Evolutionary conservation across 495 filamentous ascomycete genomes (phyloP).

Genomic region (Trichodelitschia bisporula): DNA sequence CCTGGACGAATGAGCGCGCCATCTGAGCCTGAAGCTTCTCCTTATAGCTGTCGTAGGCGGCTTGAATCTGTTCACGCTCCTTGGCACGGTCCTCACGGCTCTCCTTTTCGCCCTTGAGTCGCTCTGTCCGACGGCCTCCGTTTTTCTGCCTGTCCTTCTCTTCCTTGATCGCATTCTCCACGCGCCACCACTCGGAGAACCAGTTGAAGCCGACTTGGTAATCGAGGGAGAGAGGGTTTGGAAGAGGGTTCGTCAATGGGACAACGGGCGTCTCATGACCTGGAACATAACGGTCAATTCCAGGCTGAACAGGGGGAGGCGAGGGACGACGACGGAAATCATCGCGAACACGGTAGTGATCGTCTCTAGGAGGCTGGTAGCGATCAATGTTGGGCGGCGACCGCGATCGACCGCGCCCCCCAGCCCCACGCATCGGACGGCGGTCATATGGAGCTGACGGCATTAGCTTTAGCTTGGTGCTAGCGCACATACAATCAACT

Average conservation of each 20-base stretch:
- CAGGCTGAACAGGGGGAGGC: constrained; percentile 34
- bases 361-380: constrained; percentile 35
- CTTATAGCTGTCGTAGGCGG: constrained; percentile 82
- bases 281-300: constrained; percentile 91
- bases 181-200: constrained; percentile 92
- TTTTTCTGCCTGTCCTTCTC: constrained; percentile 57
- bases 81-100: constrained; percentile 65
- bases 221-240: constrained; percentile 62
- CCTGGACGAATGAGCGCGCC: constrained; percentile 64
- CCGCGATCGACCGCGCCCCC: constrained; percentile 27
- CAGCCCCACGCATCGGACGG: no score
- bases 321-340: constrained; percentile 30
- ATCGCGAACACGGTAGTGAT: constrained; percentile 37
- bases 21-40: constrained; percentile 82
- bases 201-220: constrained; percentile 92
- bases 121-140: constrained; percentile 46
- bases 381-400: constrained; percentile 21
- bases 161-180: constrained; percentile 64
- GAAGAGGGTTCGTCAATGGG: constrained; percentile 46
- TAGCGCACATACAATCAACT: constrained; percentile 5
- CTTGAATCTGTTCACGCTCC: constrained; percentile 73
- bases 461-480: constrained; percentile 29
- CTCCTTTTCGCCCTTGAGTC: constrained; percentile 51
- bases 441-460: constrained; percentile 11
- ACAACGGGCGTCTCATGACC: constrained; percentile 46